These are phyloP conservation scores for Termitomyces titanicus DNA, from an alignment of 768 basidiomycete genomes.

Conservation along the genomic window DNA sequence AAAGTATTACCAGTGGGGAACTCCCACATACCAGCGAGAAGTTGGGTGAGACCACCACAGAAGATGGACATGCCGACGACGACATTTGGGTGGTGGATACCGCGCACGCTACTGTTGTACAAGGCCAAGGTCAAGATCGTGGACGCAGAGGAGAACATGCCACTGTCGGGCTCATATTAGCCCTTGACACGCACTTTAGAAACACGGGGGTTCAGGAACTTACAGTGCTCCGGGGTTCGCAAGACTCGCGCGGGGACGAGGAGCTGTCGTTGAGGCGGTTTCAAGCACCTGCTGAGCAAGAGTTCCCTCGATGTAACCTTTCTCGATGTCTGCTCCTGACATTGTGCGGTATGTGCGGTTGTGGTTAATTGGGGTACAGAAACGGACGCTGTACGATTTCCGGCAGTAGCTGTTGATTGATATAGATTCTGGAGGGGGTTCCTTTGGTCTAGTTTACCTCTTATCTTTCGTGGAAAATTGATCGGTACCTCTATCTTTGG, in stretches of 20 bases:
- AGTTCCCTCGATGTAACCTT: conserved; percentile 27
- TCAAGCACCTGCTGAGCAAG: conserved; percentile 22
- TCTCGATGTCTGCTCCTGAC: conserved; percentile 31
- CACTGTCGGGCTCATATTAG: conserved; percentile 35
- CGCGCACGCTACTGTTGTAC: conserved; percentile 59
- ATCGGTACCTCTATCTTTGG: too few relatives aligned
- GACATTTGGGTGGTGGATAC: conserved; percentile 56
- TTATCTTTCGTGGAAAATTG: too few relatives aligned
- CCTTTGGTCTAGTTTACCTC: too few relatives aligned
- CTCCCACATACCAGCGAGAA: conserved; percentile 91
- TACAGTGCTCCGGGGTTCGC: conserved; percentile 63
- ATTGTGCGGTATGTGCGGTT: background rate
- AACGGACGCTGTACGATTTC: background rate
- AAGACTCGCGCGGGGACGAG: conserved; percentile 30
- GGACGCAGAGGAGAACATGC: conserved; percentile 80
- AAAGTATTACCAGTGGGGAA: conserved; percentile 68
- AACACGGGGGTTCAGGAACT: conserved; percentile 12
- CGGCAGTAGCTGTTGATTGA: background rate
- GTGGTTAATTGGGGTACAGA: background rate
- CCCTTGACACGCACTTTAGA: background rate
- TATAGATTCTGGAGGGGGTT: background rate
- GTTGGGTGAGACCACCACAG: conserved; percentile 80
- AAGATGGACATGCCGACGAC: conserved; percentile 86
- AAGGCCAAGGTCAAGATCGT: conserved; percentile 78
- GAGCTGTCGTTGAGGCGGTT: conserved; percentile 14